A percentile compares a stretch with the other conserved stretches of the same genome.
phyloP scores from a whole-genome alignment of 2,329 filamentous ascomycete genomes.

The Aspergillus pseudonomiae region DNA sequence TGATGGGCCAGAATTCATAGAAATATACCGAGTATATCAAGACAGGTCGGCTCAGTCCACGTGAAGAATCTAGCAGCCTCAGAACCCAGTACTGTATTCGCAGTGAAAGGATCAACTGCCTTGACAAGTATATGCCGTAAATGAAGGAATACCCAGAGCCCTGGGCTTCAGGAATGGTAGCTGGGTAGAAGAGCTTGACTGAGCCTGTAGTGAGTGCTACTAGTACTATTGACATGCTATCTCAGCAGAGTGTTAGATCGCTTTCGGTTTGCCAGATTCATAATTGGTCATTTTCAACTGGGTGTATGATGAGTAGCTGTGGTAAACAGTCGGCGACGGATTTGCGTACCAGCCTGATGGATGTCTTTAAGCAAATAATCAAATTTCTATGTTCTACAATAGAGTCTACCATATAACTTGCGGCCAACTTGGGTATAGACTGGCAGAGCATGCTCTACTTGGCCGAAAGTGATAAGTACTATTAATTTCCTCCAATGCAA shows the following conservation, averaged over 20 bases:
- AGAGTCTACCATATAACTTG: neutral
- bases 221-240: neutral
- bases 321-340: neutral
- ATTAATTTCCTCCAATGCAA: conserved; percentile 13
- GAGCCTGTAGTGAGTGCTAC: neutral
- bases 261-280: neutral
- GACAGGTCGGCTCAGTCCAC: too few relatives aligned
- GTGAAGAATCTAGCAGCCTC: too few relatives aligned
- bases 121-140: too few relatives aligned
- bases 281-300: neutral
- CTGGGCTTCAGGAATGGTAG: neutral
- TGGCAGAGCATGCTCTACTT: neutral
- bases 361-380: neutral
- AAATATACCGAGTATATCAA: neutral
- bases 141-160: too few relatives aligned
- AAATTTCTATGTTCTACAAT: neutral
- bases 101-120: too few relatives aligned
- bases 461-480: neutral
- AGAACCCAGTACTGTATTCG: too few relatives aligned
- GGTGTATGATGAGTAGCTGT: neutral
- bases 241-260: neutral
- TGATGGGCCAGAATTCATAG: neutral
- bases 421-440: neutral
- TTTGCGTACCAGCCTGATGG: neutral
- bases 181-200: neutral